Percentiles rank a stretch among this genome's conserved stretches.
phyloP scores from a whole-genome alignment of 2,329 filamentous ascomycete genomes.

The Colletotrichum euphorbiae region DNA sequence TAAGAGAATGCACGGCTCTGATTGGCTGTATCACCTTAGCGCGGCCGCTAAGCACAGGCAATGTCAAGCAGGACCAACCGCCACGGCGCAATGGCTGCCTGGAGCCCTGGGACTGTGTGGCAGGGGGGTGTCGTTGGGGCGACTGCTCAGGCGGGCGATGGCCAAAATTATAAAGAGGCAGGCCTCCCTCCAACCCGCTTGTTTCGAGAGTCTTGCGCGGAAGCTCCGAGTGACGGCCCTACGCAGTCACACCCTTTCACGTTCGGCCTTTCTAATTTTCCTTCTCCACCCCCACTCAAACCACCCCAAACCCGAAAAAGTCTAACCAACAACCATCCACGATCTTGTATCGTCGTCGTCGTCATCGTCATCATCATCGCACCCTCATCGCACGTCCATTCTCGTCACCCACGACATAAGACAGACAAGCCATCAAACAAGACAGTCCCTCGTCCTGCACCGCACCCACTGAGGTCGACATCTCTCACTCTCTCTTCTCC shows the following conservation, averaged over 20 bases:
- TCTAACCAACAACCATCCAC: conserved; percentile 39
- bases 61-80: conserved; percentile 54
- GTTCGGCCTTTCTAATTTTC: conserved; percentile 58
- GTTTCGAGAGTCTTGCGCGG: conserved; percentile 63
- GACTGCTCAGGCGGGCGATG: conserved; percentile 51
- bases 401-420: neutral
- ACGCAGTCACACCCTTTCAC: conserved; percentile 57
- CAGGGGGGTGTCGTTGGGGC: conserved; percentile 55
- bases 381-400: conserved; percentile 9
- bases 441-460: neutral
- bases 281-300: conserved; percentile 46
- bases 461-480: conserved; percentile 17
- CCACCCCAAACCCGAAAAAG: conserved; percentile 24
- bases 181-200: conserved; percentile 64
- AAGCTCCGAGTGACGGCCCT: conserved; percentile 68
- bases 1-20: conserved; percentile 45
- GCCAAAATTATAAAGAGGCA: conserved; percentile 68
- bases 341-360: conserved; percentile 34
- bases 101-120: conserved; percentile 33
- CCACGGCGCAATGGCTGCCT: conserved; percentile 52
- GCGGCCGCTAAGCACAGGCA: conserved; percentile 51
- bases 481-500: conserved; percentile 4
- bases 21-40: conserved; percentile 55
- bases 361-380: conserved; percentile 12
- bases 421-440: neutral